Percentiles rank a stretch among this genome's conserved stretches.
These are phyloP conservation scores for Mycena chlorophos DNA, from an alignment of 768 basidiomycete species.

Conservation along the genomic window DNA sequence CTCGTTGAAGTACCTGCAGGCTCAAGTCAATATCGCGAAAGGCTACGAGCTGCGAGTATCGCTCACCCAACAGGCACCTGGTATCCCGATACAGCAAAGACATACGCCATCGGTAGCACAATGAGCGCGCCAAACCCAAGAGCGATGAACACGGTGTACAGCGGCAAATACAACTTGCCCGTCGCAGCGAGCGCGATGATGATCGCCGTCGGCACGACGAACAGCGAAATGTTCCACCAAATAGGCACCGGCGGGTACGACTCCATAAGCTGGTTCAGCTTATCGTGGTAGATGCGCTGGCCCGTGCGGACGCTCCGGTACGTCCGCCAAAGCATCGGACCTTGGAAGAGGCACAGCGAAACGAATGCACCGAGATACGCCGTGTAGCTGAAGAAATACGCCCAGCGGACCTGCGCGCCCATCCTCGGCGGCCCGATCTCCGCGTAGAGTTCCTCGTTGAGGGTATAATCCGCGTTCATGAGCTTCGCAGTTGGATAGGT, in stretches of 20 bases:
- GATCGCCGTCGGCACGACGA: constrained; percentile 18
- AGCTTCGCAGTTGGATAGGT: constrained; percentile 23
- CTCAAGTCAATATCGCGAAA: neutral
- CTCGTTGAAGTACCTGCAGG: constrained; percentile 28
- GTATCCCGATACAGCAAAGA: constrained; percentile 27
- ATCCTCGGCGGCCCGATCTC: constrained; percentile 26
- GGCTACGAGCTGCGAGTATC: neutral
- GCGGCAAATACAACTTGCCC: constrained; percentile 25
- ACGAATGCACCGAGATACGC: constrained; percentile 28
- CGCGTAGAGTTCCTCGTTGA: constrained; percentile 22
- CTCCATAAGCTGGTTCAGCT: constrained; percentile 26
- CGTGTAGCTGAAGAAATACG: constrained; percentile 20
- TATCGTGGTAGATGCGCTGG: constrained; percentile 20
- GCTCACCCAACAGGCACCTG: constrained; percentile 18
- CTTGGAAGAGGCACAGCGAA: constrained; percentile 25
- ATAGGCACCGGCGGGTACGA: constrained; percentile 25
- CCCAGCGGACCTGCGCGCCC: constrained; percentile 28
- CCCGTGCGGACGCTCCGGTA: constrained; percentile 7
- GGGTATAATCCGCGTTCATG: constrained; percentile 21
- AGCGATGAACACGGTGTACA: constrained; percentile 28
- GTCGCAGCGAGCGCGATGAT: constrained; percentile 24
- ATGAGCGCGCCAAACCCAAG: constrained; percentile 25
- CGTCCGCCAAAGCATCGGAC: constrained; percentile 22
- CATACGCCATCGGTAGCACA: constrained; percentile 21
- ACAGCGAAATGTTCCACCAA: constrained; percentile 27